Evolutionary conservation across 1,139 yeast species (phyloP).

Genomic region (Diutina sp.): DNA sequence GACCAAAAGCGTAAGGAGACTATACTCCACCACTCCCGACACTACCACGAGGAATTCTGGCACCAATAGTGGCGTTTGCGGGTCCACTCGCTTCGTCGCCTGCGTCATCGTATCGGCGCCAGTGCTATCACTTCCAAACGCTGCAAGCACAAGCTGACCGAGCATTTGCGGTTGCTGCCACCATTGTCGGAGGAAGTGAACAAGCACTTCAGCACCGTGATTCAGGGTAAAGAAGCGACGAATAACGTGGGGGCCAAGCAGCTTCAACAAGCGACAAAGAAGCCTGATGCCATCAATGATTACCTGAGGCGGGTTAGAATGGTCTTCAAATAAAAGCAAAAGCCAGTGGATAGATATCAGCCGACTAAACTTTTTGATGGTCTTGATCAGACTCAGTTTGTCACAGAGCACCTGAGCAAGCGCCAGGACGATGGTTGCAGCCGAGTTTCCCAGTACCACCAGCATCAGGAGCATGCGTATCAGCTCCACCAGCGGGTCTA

Average conservation of each 20-base stretch:
- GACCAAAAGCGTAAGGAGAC: slow-evolving; percentile 19
- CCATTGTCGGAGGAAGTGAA: slow-evolving; percentile 30
- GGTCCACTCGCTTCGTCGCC: not conserved
- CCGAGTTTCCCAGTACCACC: not conserved
- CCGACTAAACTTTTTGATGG: slow-evolving; percentile 35
- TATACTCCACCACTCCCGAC: slow-evolving; percentile 26
- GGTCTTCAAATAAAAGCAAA: slow-evolving; percentile 30
- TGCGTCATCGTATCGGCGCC: not conserved
- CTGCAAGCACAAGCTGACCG: slow-evolving; percentile 21
- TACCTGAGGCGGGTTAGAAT: slow-evolving; percentile 19
- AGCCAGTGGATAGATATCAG: slow-evolving; percentile 58
- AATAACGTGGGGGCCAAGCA: slow-evolving; percentile 34
- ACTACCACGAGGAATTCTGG: slow-evolving; percentile 28
- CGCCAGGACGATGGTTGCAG: not conserved
- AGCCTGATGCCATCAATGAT: slow-evolving; percentile 36
- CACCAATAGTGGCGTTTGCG: slow-evolving; percentile 9
- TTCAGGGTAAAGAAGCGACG: slow-evolving; percentile 37
- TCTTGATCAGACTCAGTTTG: slow-evolving; percentile 11
- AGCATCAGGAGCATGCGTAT: not conserved
- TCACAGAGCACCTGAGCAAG: not conserved
- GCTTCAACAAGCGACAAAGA: slow-evolving; percentile 33
- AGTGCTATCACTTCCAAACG: slow-evolving; percentile 23
- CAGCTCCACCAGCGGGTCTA: not conserved
- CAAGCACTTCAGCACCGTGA: slow-evolving; percentile 41
- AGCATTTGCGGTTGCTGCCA: slow-evolving; percentile 31